These are phyloP conservation scores for Emergomyces orientalis DNA, from an alignment of 2,329 filamentous ascomycete genomes.

Conservation along the genomic window DNA sequence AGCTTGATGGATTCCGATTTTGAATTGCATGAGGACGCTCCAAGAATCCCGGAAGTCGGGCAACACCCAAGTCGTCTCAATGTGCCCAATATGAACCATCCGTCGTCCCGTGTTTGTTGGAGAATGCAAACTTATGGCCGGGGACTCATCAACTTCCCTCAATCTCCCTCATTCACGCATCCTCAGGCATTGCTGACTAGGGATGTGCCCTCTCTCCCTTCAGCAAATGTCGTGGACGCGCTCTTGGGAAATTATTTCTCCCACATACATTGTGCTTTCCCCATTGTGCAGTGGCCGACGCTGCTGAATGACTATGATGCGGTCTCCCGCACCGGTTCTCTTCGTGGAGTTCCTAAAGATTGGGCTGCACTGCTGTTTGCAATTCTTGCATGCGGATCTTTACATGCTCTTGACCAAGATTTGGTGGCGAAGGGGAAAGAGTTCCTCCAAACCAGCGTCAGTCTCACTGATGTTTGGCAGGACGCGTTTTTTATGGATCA, in stretches of 20 bases:
- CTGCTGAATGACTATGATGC: slow-evolving; percentile 69
- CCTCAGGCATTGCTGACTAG: slow-evolving; percentile 40
- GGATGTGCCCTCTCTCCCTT: slow-evolving; percentile 57
- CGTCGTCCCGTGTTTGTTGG: slow-evolving; percentile 60
- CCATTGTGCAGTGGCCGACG: slow-evolving; percentile 78
- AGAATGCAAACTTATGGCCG: slow-evolving; percentile 66
- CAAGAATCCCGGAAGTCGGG: slow-evolving; percentile 56
- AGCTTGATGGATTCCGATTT: slow-evolving; percentile 38
- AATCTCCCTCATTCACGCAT: slow-evolving; percentile 52
- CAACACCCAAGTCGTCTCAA: slow-evolving; percentile 56
- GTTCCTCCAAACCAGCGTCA: slow-evolving; percentile 62
- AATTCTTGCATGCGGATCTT: slow-evolving; percentile 69
- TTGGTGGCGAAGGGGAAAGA: slow-evolving; percentile 52
- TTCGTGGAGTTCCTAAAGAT: slow-evolving; percentile 53
- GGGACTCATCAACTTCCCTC: slow-evolving; percentile 71
- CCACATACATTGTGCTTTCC: slow-evolving; percentile 69
- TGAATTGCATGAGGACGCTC: slow-evolving; percentile 34
- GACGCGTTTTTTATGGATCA: slow-evolving; percentile 69
- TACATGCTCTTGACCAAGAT: slow-evolving; percentile 55
- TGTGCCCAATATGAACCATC: slow-evolving; percentile 50
- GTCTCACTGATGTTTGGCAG: slow-evolving; percentile 69
- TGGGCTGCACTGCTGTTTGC: slow-evolving; percentile 77
- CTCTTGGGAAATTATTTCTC: slow-evolving; percentile 67
- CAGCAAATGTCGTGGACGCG: slow-evolving; percentile 59
- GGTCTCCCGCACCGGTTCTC: slow-evolving; percentile 58